phyloP scores from a whole-genome alignment of 2,329 filamentous ascomycete species.

The Trichoderma citrinoviride region DNA sequence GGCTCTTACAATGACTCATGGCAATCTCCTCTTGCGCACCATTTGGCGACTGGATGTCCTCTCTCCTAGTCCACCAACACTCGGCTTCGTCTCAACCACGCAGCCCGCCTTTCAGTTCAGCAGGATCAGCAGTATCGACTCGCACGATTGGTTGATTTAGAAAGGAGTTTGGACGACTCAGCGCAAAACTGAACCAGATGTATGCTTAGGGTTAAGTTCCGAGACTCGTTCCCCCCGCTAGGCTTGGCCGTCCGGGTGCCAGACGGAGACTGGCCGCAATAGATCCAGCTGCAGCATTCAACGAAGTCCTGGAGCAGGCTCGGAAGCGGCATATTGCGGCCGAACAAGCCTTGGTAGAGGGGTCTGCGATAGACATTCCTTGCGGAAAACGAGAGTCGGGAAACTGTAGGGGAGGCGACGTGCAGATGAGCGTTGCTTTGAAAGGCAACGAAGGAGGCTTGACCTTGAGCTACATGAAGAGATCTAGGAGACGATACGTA shows the following conservation, averaged over 20 bases:
- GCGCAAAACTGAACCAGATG: conserved; percentile 73
- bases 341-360: conserved; percentile 36
- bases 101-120: conserved; percentile 45
- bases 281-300: conserved; percentile 48
- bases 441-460: conserved; percentile 45
- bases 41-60: conserved; percentile 57
- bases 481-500: neutral
- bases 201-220: conserved; percentile 97
- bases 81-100: conserved; percentile 34
- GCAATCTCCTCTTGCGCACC: conserved; percentile 58
- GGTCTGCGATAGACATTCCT: conserved; percentile 59
- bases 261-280: conserved; percentile 38
- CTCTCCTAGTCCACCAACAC: conserved; percentile 47
- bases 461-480: conserved; percentile 16
- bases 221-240: conserved; percentile 60
- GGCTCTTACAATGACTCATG: conserved; percentile 79
- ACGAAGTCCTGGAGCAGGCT: conserved; percentile 58
- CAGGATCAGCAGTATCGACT: conserved; percentile 38
- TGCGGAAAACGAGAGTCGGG: conserved; percentile 69
- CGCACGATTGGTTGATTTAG: conserved; percentile 48
- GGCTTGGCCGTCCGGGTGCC: conserved; percentile 42
- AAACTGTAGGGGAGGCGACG: conserved; percentile 76
- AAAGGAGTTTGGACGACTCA: conserved; percentile 68
- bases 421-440: conserved; percentile 45
- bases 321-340: conserved; percentile 55